Evolutionary conservation across 1,284 basidiomycete species (phyloP).

Genomic region (Cryptococcus amylolentus): DNA sequence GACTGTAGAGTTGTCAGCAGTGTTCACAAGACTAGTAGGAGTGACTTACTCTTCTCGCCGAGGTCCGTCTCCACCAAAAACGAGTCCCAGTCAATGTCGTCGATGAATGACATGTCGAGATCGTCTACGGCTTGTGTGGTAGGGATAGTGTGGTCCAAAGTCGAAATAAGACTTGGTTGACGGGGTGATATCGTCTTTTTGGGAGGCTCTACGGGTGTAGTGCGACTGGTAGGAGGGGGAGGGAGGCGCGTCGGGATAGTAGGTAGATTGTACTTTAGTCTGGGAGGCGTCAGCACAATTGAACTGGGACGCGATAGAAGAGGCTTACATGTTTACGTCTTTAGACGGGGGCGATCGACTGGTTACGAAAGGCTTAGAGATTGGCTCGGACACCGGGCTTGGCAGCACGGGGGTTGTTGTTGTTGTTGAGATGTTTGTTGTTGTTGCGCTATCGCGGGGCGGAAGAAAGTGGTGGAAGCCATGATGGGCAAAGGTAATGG

Average conservation of each 20-base stretch:
- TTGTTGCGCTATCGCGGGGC: constrained; percentile 4
- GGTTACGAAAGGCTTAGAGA: constrained; percentile 17
- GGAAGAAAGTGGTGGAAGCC: constrained; percentile 15
- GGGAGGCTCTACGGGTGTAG: constrained; percentile 11
- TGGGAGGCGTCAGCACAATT: not conserved
- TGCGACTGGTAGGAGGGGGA: constrained; percentile 15
- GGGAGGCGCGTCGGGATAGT: constrained; percentile 16
- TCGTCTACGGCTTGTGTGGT: not conserved
- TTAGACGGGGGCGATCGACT: constrained; percentile 6
- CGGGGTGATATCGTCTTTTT: constrained; percentile 7
- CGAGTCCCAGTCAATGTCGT: constrained; percentile 31
- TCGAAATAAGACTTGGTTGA: constrained; percentile 16
- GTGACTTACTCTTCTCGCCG: constrained; percentile 8
- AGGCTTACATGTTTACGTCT: constrained; percentile 9
- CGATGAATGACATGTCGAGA: constrained; percentile 10
- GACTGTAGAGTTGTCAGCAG: not conserved
- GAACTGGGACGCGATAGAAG: not conserved
- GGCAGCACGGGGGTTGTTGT: constrained; percentile 11
- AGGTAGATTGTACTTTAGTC: constrained; percentile 3
- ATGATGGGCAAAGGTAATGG: constrained; percentile 21
- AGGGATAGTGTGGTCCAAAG: constrained; percentile 14
- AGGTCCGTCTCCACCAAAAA: constrained; percentile 30
- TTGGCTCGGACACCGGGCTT: constrained; percentile 16
- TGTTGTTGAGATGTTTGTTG: not conserved
- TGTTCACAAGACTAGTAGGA: not conserved